Evolutionary conservation across 768 basidiomycete genomes (phyloP).

Genomic region (Obba rivulosa): DNA sequence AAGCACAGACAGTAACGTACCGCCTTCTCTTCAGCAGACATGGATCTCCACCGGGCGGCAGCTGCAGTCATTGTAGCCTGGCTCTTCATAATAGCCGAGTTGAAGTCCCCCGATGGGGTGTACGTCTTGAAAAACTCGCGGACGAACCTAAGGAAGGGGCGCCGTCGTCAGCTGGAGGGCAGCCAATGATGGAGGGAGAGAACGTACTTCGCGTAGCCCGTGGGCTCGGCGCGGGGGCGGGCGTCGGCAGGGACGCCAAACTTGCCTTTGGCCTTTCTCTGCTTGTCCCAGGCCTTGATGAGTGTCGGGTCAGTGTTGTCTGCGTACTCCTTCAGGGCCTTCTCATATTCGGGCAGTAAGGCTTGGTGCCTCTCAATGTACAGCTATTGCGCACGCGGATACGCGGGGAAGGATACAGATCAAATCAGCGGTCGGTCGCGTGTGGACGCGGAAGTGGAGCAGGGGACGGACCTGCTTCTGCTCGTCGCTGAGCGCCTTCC

Average conservation of each 20-base stretch:
- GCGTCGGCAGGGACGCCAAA: not conserved
- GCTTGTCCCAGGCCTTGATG: constrained; percentile 2
- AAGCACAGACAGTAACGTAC: not conserved
- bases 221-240: too few relatives aligned
- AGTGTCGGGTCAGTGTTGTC: constrained; percentile 4
- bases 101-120: not conserved
- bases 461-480: constrained; percentile 7
- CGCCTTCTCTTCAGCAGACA: constrained; percentile 5
- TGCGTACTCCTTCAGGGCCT: constrained; percentile 3
- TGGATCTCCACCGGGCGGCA: not conserved
- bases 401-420: not conserved
- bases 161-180: too few relatives aligned
- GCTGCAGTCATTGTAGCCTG: not conserved
- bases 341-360: not conserved
- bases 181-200: too few relatives aligned
- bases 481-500: constrained; percentile 4
- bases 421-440: too few relatives aligned
- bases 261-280: not conserved
- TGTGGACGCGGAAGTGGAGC: not conserved
- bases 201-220: too few relatives aligned
- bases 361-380: not conserved
- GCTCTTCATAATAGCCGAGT: not conserved
- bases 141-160: not conserved
- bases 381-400: not conserved
- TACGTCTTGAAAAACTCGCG: not conserved